phyloP scores from a whole-genome alignment of 129 eudicot species.

The Pulicaria dysenterica region DNA sequence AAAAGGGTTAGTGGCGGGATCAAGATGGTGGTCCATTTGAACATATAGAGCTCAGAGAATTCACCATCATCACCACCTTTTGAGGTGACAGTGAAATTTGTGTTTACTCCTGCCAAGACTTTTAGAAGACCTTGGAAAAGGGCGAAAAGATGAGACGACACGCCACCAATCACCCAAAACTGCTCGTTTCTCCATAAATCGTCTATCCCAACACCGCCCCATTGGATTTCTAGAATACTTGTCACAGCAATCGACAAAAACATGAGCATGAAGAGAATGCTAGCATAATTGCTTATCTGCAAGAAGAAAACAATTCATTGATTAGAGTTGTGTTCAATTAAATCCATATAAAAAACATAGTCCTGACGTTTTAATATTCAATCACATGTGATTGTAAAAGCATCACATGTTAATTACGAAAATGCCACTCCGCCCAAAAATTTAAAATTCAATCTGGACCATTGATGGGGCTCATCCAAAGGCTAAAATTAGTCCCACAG shows the following conservation, averaged over 20 bases:
- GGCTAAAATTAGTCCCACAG: too few relatives aligned
- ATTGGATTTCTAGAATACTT: constrained; percentile 73
- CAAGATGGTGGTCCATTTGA: constrained; percentile 82
- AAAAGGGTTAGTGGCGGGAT: constrained; percentile 70
- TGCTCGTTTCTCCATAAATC: constrained; percentile 89
- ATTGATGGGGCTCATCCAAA: too few relatives aligned
- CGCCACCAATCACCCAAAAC: constrained; percentile 91
- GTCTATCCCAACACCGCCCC: constrained; percentile 81
- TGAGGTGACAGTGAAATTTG: constrained; percentile 76
- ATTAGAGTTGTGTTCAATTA: too few relatives aligned
- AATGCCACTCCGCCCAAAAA: too few relatives aligned
- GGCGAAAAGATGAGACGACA: constrained; percentile 72
- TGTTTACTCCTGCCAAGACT: constrained; percentile 83
- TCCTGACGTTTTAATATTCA: too few relatives aligned
- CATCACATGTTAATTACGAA: too few relatives aligned
- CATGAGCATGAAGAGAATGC: constrained; percentile 71
- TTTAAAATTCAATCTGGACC: too few relatives aligned
- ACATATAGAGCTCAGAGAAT: constrained; percentile 67
- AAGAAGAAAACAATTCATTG: neutral
- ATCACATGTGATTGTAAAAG: too few relatives aligned
- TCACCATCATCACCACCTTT: constrained; percentile 83
- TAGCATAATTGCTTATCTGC: constrained; percentile 88
- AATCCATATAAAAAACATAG: too few relatives aligned
- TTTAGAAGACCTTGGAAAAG: constrained; percentile 85
- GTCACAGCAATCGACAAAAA: constrained; percentile 74